Percentiles rank a stretch among this genome's conserved stretches.
Evolutionary conservation across 352 stramenopile species (phyloP).

Genomic region (Globisporangium radiosum): DNA sequence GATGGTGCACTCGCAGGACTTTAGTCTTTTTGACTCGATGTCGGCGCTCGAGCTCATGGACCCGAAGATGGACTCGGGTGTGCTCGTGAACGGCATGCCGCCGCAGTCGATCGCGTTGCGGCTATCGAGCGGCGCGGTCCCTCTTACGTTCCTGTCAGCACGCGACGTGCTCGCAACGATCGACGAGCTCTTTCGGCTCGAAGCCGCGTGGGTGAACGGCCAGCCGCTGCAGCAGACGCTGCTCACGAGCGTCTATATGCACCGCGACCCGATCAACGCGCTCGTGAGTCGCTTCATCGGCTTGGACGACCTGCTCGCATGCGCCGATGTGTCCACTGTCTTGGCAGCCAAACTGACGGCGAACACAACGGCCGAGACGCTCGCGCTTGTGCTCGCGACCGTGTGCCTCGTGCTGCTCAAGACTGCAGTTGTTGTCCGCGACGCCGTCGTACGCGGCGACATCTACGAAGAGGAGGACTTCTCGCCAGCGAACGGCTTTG

Average conservation of each 20-base stretch:
- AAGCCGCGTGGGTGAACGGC: slow-evolving; percentile 80
- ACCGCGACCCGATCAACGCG: slow-evolving; percentile 62
- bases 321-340: slow-evolving; percentile 22
- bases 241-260: slow-evolving; percentile 87
- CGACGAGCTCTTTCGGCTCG: slow-evolving; percentile 67
- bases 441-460: slow-evolving; percentile 86
- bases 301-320: slow-evolving; percentile 15
- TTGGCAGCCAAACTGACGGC: slow-evolving; percentile 23
- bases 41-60: slow-evolving; percentile 93
- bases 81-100: slow-evolving; percentile 54
- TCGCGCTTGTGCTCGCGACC: slow-evolving; percentile 70
- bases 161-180: slow-evolving; percentile 69
- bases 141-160: slow-evolving; percentile 57
- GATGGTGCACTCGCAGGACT: slow-evolving; percentile 69
- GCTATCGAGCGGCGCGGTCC: slow-evolving; percentile 28
- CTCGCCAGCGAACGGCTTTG: slow-evolving; percentile 58
- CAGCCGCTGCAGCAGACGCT: slow-evolving; percentile 84
- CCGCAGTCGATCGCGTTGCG: slow-evolving; percentile 50
- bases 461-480: slow-evolving; percentile 97
- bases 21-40: slow-evolving; percentile 94
- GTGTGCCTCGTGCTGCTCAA: slow-evolving; percentile 65
- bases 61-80: slow-evolving; percentile 91
- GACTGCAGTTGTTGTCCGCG: slow-evolving; percentile 70
- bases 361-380: slow-evolving; percentile 34
- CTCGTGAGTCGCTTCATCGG: slow-evolving; percentile 36